Conservation (phyloP, 192 early-diverging fungal species). For the Rhizophagus clarus region DNA sequence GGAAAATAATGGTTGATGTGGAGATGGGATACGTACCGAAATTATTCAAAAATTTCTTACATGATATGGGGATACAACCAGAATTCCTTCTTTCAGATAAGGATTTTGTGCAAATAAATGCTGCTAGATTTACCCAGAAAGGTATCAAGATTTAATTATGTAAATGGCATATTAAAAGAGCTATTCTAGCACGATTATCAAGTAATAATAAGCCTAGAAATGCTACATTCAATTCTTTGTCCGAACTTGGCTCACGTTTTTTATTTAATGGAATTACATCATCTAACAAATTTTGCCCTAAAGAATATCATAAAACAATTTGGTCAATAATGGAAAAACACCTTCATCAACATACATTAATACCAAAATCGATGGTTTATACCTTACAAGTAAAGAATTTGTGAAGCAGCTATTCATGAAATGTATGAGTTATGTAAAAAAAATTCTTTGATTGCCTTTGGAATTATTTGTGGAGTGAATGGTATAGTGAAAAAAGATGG, state of each 20-base stretch:
- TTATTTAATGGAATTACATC: background rate
- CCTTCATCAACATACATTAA: constrained; percentile 22
- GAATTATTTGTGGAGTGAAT: background rate
- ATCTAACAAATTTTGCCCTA: constrained; percentile 9
- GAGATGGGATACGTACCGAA: background rate
- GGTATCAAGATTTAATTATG: background rate
- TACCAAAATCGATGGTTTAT: background rate
- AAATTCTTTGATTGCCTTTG: constrained; percentile 11
- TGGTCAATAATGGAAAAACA: no score
- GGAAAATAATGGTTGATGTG: background rate
- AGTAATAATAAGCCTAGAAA: background rate
- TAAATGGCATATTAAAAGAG: background rate
- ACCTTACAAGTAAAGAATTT: background rate
- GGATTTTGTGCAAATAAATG: constrained; percentile 8
- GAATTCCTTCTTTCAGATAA: background rate
- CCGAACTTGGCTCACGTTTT: background rate
- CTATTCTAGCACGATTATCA: background rate
- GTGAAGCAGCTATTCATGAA: constrained; percentile 2
- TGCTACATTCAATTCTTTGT: background rate
- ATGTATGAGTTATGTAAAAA: constrained; percentile 25
- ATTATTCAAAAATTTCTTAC: background rate
- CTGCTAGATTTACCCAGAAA: background rate
- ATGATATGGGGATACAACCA: background rate
- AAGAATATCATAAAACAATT: no score
- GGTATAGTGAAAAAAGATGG: background rate